phyloP scores from a whole-genome alignment of 495 filamentous ascomycete genomes.

The Aspergillus sparsus region DNA sequence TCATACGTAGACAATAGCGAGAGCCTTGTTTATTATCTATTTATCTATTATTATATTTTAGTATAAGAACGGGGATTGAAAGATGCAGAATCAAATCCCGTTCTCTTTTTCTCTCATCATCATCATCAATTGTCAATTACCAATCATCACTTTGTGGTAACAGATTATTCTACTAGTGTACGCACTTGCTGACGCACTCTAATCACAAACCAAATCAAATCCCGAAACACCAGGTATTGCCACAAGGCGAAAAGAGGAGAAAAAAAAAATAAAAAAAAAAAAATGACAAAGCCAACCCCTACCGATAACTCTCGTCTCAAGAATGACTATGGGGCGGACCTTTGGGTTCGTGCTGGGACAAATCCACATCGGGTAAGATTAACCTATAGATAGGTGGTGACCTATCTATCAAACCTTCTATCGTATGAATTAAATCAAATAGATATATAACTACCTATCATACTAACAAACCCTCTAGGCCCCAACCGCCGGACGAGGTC shows the following conservation, averaged over 20 bases:
- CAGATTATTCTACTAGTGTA: too few species aligned
- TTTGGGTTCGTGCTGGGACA: slow-evolving; percentile 35
- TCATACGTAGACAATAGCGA: too few species aligned
- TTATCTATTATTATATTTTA: too few species aligned
- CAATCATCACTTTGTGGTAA: not conserved
- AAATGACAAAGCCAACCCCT: slow-evolving; percentile 15
- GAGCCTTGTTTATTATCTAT: too few species aligned
- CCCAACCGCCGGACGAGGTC: slow-evolving; percentile 42
- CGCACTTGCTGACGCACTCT: not conserved
- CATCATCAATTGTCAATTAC: not conserved
- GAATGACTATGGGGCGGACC: slow-evolving; percentile 45
- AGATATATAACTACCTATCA: not conserved
- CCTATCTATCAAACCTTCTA: not conserved
- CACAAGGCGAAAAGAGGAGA: too few species aligned
- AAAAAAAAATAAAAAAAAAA: not conserved
- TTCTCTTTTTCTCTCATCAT: slow-evolving; percentile 4
- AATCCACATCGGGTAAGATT: slow-evolving; percentile 29
- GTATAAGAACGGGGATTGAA: slow-evolving; percentile 7
- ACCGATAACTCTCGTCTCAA: slow-evolving; percentile 32
- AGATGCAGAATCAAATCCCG: not conserved
- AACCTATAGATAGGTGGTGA: not conserved
- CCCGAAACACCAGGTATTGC: too few species aligned
- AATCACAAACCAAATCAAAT: not conserved
- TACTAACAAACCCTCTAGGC: slow-evolving; percentile 22
- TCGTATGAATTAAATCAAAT: not conserved